Percentiles rank a stretch among this genome's conserved stretches.
phyloP scores from a whole-genome alignment of 2,329 filamentous ascomycete species.

The Diplodia mutila region DNA sequence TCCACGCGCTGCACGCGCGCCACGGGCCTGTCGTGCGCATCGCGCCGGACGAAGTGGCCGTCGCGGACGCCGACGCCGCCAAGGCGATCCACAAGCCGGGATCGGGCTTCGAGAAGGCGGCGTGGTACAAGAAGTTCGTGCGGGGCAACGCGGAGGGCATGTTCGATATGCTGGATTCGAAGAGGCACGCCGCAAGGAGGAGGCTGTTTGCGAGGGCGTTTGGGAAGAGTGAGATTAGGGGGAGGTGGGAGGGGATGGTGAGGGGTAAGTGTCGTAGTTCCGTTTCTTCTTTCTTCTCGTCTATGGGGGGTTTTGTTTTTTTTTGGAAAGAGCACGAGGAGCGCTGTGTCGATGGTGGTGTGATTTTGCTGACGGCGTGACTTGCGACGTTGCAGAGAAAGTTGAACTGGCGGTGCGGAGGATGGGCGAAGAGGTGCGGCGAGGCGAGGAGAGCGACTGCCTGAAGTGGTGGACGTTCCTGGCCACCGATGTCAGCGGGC shows the following conservation, averaged over 20 bases:
- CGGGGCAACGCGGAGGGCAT: slow-evolving; percentile 30
- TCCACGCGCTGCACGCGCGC: slow-evolving; percentile 33
- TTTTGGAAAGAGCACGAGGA: too few relatives aligned
- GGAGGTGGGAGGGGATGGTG: slow-evolving; percentile 45
- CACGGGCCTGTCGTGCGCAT: slow-evolving; percentile 25
- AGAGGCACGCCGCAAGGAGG: slow-evolving; percentile 40
- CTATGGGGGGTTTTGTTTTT: background rate
- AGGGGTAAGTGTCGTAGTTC: slow-evolving; percentile 20
- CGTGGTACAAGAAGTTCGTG: slow-evolving; percentile 11
- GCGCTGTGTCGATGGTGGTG: background rate
- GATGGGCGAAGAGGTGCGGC: slow-evolving; percentile 52
- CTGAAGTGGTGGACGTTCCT: slow-evolving; percentile 60
- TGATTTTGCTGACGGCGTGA: background rate
- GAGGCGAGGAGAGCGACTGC: slow-evolving; percentile 48
- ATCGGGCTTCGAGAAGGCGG: slow-evolving; percentile 30
- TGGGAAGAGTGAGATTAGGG: slow-evolving; percentile 40
- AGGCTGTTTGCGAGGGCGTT: slow-evolving; percentile 45
- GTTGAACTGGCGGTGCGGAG: slow-evolving; percentile 47
- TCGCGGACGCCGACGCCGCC: slow-evolving; percentile 29
- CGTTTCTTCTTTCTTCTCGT: background rate
- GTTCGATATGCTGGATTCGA: slow-evolving; percentile 45
- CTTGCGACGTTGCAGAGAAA: slow-evolving; percentile 29
- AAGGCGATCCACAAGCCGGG: slow-evolving; percentile 38
- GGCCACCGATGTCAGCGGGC: slow-evolving; percentile 58
- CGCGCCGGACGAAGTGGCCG: slow-evolving; percentile 19